Base-by-base conservation (phyloP, 2,329 filamentous ascomycete species). In the Dryadomyces quercus-mongolicae region DNA sequence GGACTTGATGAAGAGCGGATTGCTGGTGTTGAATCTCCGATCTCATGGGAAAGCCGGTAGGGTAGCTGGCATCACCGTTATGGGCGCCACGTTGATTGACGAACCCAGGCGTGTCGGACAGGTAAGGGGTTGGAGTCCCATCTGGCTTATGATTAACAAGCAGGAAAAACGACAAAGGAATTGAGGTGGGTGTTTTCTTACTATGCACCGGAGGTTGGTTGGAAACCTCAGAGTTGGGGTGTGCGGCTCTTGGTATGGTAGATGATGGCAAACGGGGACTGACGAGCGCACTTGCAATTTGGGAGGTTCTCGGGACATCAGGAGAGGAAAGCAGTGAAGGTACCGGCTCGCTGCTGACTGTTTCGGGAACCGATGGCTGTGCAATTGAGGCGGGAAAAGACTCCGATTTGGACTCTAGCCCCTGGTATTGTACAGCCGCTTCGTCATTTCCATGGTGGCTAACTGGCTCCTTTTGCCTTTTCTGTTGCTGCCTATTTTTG, bases 1-100 rank as follows among this genome's bases (percentile, higher is more conserved):
- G 78, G 44, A 72, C 64, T 52, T 79, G 75, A 59, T 81, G 76
- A 60, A 75, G 52, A 13, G 53, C n/a, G 10, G 22, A 44, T 22
- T 54, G 53, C 6, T 13, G 54, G 2, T 43, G 48, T 3, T 45
- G 43, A 43, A 48, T 45, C 42, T 3, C 50, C 38, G 53, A 54
- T 40, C 9, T 34, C 18, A 22, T 45, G 7, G 20, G 53, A 49
- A 47, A 43, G 15, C 47, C 22, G 20, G 47, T 48, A 5, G 36
- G 45, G 7, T 47, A 46, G n/a, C 52, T 47, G 42, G 38, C 53
- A 8, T 47, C 47, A 1, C 50, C 25, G 15, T 9, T 25, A 34
- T 10, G 7, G 16, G n/a, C 25, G 46, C 18, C 46, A 5, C 4
- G 5, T 16, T n/a, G 25, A 31, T 48, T 15, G 16, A 7, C 46